A percentile compares a stretch with the other conserved stretches of the same genome.
Evolutionary conservation across 192 early-diverging fungal species (phyloP).

Genomic region (Coemansia sp.): DNA sequence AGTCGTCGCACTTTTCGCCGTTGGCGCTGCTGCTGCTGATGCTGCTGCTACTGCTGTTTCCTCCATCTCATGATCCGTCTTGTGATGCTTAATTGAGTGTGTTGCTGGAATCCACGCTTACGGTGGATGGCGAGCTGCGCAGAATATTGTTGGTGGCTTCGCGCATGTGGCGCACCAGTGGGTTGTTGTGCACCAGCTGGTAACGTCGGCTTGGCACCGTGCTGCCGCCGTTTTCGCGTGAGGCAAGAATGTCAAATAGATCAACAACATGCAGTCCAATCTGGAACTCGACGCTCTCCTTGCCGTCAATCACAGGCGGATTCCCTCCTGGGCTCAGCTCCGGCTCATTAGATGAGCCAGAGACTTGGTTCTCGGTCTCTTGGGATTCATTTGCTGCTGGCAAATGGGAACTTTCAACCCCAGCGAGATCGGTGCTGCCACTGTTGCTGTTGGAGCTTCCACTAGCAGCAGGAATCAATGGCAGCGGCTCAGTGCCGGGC

Average conservation of each 20-base stretch:
- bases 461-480: background rate
- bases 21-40: constrained; percentile 34
- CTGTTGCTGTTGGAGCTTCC: background rate
- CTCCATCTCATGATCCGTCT: too few relatives aligned
- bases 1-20: background rate
- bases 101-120: constrained; percentile 25
- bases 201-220: constrained; percentile 26
- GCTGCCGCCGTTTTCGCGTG: constrained; percentile 24
- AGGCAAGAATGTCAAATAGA: constrained; percentile 68
- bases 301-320: constrained; percentile 56
- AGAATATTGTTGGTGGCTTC: constrained; percentile 40
- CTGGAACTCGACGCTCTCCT: constrained; percentile 68
- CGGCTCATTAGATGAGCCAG: constrained; percentile 8
- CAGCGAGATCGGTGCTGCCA: background rate
- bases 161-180: constrained; percentile 43
- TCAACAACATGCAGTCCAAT: constrained; percentile 73
- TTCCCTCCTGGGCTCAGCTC: constrained; percentile 16
- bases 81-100: constrained; percentile 14
- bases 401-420: background rate
- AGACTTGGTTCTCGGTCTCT: background rate
- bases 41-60: too few relatives aligned
- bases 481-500: constrained; percentile 13
- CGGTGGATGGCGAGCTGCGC: constrained; percentile 44
- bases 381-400: background rate
- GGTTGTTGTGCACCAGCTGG: constrained; percentile 48